Conservation (phyloP, 805 yeast genomes). For the Priceomyces melissophilus region DNA sequence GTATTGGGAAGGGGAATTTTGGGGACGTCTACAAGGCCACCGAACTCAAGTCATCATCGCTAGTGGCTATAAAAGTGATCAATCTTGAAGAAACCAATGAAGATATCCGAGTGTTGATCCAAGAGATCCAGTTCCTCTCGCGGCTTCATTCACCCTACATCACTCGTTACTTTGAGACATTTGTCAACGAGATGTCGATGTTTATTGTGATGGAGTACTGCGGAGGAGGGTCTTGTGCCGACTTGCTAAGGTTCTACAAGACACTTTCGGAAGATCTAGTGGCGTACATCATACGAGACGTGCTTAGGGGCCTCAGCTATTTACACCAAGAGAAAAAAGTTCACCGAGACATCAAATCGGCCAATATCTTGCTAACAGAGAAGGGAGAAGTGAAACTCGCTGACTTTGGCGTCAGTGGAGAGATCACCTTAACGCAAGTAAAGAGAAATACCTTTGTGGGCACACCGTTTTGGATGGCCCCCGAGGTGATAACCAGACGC, state of each 20-base stretch:
- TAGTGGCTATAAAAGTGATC: constrained; percentile 84
- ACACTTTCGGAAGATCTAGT: constrained; percentile 57
- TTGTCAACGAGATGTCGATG: constrained; percentile 61
- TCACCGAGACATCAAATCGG: constrained; percentile 89
- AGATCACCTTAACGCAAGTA: constrained; percentile 52
- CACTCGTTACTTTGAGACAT: constrained; percentile 60
- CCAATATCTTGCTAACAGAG: constrained; percentile 74
- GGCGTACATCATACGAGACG: constrained; percentile 59
- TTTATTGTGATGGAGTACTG: constrained; percentile 95
- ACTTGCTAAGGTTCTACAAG: constrained; percentile 56
- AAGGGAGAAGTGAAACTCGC: constrained; percentile 75
- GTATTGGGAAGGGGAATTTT: constrained; percentile 81
- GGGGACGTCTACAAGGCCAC: constrained; percentile 78
- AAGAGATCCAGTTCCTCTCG: constrained; percentile 75
- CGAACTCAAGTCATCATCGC: constrained; percentile 30
- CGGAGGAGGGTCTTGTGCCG: constrained; percentile 90
- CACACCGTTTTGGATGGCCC: constrained; percentile 99
- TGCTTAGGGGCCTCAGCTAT: constrained; percentile 69
- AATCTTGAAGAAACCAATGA: constrained; percentile 78
- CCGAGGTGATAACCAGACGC: constrained; percentile 70
- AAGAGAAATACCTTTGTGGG: constrained; percentile 82
- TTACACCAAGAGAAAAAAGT: constrained; percentile 73
- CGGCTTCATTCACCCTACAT: constrained; percentile 63
- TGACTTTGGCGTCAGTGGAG: constrained; percentile 93
- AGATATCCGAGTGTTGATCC: constrained; percentile 64